phyloP scores from a whole-genome alignment of 2,329 filamentous ascomycete genomes.

The Fulvia fulva region DNA sequence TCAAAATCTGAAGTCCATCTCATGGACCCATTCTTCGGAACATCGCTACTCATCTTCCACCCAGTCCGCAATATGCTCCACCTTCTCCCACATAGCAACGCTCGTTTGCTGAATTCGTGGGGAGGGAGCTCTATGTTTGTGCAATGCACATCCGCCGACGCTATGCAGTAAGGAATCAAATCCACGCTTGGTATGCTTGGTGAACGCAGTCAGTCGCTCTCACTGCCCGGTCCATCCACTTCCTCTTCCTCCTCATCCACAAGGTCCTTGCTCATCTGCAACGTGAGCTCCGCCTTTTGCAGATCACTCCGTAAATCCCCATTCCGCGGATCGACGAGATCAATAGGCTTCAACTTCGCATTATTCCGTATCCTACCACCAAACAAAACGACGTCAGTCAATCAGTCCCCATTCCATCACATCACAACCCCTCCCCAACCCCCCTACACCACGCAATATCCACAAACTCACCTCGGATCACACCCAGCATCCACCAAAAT shows the following conservation, averaged over 20 bases:
- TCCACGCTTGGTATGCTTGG: background rate
- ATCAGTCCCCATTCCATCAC: background rate
- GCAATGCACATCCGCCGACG: background rate
- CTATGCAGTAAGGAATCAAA: conserved; percentile 2
- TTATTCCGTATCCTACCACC: conserved; percentile 60
- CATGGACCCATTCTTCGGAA: background rate
- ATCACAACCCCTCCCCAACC: no score
- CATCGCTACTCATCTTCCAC: background rate
- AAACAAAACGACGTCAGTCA: background rate
- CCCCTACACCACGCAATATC: no score
- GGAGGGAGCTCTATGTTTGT: background rate
- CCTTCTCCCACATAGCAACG: background rate
- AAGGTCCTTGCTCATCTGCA: conserved; percentile 46
- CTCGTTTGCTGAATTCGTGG: background rate
- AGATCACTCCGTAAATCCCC: conserved; percentile 58
- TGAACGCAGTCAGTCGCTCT: conserved; percentile 40
- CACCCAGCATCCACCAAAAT: conserved; percentile 81
- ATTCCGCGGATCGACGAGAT: conserved; percentile 72
- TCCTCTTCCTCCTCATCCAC: conserved; percentile 45
- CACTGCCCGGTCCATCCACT: conserved; percentile 41
- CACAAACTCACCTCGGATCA: conserved; percentile 47
- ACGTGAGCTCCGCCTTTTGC: conserved; percentile 66
- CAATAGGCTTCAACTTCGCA: conserved; percentile 65
- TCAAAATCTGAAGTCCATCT: conserved; percentile 5
- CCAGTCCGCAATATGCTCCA: background rate